Conservation (phyloP, 75 land plant genomes). For the Pinus albicaulis region DNA sequence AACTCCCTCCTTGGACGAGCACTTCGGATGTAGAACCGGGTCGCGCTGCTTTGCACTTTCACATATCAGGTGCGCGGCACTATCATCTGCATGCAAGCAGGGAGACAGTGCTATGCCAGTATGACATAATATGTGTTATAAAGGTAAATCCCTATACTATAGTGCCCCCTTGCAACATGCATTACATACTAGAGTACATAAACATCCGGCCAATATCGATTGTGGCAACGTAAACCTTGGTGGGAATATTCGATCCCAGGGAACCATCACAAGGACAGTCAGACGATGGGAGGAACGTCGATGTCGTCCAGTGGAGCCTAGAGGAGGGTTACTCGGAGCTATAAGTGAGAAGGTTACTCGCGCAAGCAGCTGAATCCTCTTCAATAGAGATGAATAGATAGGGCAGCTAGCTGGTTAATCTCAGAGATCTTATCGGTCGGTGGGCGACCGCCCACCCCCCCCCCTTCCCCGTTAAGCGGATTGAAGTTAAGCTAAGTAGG, state of each 20-base stretch:
- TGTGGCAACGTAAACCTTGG: background rate
- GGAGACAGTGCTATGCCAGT: background rate
- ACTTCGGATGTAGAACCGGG: background rate
- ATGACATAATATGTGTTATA: background rate
- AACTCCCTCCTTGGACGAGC: constrained; percentile 4
- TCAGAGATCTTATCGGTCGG: background rate
- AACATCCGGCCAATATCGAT: background rate
- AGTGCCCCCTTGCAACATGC: too few relatives aligned
- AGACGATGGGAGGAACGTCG: background rate
- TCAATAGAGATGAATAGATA: constrained; percentile 4
- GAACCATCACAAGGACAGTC: constrained; percentile 3
- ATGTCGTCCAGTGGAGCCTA: background rate
- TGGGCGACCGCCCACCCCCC: background rate
- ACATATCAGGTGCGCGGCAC: background rate
- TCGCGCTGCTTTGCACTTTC: background rate
- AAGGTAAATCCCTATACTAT: background rate
- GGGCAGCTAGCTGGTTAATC: background rate
- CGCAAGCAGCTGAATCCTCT: background rate
- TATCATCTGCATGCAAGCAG: background rate
- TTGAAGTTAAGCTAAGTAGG: too few relatives aligned
- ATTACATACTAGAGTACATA: background rate
- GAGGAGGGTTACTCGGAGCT: constrained; percentile 1
- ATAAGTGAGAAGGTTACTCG: background rate
- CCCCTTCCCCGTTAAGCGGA: too few relatives aligned
- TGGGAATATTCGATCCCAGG: background rate